phyloP scores from a whole-genome alignment of 345 rosid species.

The Excoecaria cochinchinensis region DNA sequence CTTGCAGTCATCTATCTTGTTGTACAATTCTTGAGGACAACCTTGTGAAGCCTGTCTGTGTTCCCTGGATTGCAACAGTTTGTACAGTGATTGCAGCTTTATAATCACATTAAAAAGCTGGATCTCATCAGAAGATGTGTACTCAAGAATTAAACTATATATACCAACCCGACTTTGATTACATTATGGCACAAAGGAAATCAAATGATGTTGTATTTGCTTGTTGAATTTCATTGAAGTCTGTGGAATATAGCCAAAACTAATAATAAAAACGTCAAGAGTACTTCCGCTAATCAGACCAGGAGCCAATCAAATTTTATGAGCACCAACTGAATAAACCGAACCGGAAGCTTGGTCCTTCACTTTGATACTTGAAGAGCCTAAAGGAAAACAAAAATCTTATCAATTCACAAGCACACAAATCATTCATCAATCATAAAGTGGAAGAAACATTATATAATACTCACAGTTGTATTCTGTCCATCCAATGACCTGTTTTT shows the following conservation, averaged over 20 bases:
- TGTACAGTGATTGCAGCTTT: neutral
- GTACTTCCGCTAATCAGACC: conserved; percentile 9
- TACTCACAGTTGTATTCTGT: conserved; percentile 80
- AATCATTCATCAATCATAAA: neutral
- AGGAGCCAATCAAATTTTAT: conserved; percentile 46
- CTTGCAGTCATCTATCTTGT: conserved; percentile 74
- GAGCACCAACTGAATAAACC: conserved; percentile 47
- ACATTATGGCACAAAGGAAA: conserved; percentile 30
- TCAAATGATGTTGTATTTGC: conserved; percentile 29
- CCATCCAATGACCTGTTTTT: conserved; percentile 82
- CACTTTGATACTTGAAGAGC: conserved; percentile 72
- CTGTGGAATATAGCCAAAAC: conserved; percentile 36
- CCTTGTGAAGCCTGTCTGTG: conserved; percentile 46
- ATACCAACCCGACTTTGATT: conserved; percentile 18
- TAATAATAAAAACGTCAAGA: conserved; percentile 32
- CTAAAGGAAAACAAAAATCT: conserved; percentile 34
- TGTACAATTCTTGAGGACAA: conserved; percentile 80
- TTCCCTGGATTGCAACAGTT: conserved; percentile 4
- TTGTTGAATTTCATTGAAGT: conserved; percentile 25
- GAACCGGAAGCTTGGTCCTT: conserved; percentile 50
- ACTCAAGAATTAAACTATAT: conserved; percentile 19
- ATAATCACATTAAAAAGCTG: neutral
- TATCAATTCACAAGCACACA: neutral
- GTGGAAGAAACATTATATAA: neutral
- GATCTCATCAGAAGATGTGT: too few relatives aligned